These are phyloP conservation scores for Mortierella sp. DNA, from an alignment of 371 early-diverging fungal species.

Conservation along the genomic window DNA sequence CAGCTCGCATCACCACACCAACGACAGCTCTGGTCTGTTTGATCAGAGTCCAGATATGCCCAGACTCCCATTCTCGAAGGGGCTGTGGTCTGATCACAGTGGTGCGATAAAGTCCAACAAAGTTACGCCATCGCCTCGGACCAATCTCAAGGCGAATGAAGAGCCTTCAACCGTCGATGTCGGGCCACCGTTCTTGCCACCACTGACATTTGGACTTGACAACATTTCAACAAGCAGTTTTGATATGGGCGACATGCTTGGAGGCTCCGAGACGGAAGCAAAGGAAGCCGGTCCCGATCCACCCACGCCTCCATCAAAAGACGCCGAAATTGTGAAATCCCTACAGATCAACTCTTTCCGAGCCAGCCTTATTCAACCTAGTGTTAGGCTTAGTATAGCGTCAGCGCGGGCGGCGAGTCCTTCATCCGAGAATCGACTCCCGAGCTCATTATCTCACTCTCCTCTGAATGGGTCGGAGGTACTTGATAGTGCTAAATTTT, in stretches of 20 bases:
- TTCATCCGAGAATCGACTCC: neutral
- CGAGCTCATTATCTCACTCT: constrained; percentile 9
- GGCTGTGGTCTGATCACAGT: neutral
- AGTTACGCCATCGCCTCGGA: neutral
- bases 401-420: neutral
- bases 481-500: neutral
- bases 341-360: constrained; percentile 6
- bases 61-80: neutral
- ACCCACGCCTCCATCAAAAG: constrained; percentile 2
- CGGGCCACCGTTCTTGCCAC: constrained; percentile 49
- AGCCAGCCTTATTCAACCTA: constrained; percentile 7
- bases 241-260: constrained; percentile 40
- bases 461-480: constrained; percentile 7
- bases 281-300: neutral
- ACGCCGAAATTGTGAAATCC: constrained; percentile 11
- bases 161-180: constrained; percentile 7
- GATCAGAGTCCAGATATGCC: constrained; percentile 11
- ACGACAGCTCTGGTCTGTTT: neutral
- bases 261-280: neutral
- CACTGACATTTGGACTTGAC: constrained; percentile 40
- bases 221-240: constrained; percentile 29
- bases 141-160: constrained; percentile 12
- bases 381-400: neutral
- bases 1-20: neutral
- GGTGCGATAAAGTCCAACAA: neutral